These are phyloP conservation scores for Hirsutella rhossiliensis DNA, from an alignment of 2,329 filamentous ascomycete genomes.

Conservation along the genomic window DNA sequence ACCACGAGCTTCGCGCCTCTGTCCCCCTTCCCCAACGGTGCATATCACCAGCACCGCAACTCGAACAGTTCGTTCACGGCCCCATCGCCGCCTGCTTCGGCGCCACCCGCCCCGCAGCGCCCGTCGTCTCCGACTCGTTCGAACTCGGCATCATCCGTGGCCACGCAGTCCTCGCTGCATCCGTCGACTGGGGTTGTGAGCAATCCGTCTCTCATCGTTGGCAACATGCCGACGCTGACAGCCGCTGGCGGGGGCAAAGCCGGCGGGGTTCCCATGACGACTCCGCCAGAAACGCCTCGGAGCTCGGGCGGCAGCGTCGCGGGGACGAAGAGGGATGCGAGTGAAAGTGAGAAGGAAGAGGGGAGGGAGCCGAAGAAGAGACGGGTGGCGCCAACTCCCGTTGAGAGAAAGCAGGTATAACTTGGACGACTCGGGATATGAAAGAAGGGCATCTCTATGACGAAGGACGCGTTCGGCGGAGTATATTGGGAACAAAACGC, in stretches of 20 bases:
- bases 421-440: background rate
- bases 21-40: constrained; percentile 40
- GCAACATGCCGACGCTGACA: constrained; percentile 64
- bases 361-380: constrained; percentile 51
- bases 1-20: constrained; percentile 50
- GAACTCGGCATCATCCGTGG: constrained; percentile 73
- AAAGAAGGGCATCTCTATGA: background rate
- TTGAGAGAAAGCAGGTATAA: constrained; percentile 21
- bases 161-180: constrained; percentile 45
- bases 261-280: constrained; percentile 61
- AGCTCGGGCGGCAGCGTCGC: constrained; percentile 17
- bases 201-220: constrained; percentile 68
- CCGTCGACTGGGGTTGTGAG: constrained; percentile 45
- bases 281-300: constrained; percentile 78
- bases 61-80: constrained; percentile 45
- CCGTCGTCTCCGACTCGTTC: constrained; percentile 72
- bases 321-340: constrained; percentile 45
- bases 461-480: background rate
- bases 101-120: constrained; percentile 48
- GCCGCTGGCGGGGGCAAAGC: constrained; percentile 57
- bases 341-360: constrained; percentile 41
- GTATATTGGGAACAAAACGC: background rate
- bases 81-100: constrained; percentile 41
- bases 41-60: constrained; percentile 43
- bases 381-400: constrained; percentile 55